Evolutionary conservation across 2,329 filamentous ascomycete species (phyloP).

Genomic region (Diplodia mutila): DNA sequence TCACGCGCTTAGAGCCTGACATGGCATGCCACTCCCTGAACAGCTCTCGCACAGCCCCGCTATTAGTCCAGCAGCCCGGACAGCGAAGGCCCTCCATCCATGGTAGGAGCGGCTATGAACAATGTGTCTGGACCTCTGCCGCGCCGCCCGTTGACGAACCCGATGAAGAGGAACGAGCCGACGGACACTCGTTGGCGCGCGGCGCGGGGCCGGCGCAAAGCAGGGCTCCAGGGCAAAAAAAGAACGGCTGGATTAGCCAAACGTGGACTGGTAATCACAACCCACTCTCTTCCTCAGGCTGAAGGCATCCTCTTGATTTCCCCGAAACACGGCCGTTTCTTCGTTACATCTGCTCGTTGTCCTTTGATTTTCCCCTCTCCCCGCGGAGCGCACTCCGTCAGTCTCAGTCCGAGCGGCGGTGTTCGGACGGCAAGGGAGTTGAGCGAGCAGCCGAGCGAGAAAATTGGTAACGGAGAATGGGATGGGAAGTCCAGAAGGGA

Average conservation of each 20-base stretch:
- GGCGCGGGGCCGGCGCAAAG: conserved; percentile 8
- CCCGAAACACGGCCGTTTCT: conserved; percentile 11
- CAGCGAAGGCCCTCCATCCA: neutral
- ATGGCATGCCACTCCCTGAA: conserved; percentile 7
- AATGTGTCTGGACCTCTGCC: neutral
- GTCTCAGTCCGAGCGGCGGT: neutral
- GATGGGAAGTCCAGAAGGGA: neutral
- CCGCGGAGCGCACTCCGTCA: conserved; percentile 7
- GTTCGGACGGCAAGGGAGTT: neutral
- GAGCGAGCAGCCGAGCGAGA: neutral
- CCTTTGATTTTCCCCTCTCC: neutral
- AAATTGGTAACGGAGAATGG: neutral
- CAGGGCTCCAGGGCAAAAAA: conserved; percentile 6
- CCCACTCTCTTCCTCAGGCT: neutral
- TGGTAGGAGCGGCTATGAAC: neutral
- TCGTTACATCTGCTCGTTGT: neutral
- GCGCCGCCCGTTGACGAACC: conserved; percentile 1
- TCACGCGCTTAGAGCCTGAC: neutral
- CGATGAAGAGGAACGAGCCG: conserved; percentile 2
- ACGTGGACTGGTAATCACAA: conserved; percentile 8
- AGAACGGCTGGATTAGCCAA: conserved; percentile 8
- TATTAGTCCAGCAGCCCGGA: conserved; percentile 2
- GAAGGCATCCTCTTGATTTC: neutral
- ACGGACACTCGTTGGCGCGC: neutral
- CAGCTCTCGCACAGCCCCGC: conserved; percentile 9